A percentile compares a stretch with the other conserved stretches of the same genome.
These are phyloP conservation scores for Diaporthe sp. DNA, from an alignment of 2,329 filamentous ascomycete species.

Conservation along the genomic window DNA sequence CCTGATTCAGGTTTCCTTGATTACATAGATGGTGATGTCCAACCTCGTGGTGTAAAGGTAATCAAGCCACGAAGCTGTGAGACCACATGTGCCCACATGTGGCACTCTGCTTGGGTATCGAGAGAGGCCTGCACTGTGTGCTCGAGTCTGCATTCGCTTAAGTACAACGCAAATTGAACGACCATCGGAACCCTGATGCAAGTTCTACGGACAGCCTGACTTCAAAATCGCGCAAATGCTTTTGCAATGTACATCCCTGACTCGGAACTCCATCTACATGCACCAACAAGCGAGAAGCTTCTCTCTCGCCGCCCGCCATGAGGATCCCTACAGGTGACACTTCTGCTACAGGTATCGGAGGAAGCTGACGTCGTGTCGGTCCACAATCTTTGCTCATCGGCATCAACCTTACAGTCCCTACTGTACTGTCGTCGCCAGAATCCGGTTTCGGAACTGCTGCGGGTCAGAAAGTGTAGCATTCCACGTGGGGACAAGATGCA, in stretches of 20 bases:
- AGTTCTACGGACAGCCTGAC: not conserved
- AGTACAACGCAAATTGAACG: not conserved
- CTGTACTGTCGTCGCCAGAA: not conserved
- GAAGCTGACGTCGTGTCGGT: not conserved
- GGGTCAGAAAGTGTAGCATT: not conserved
- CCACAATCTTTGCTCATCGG: not conserved
- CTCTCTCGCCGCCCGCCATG: not conserved
- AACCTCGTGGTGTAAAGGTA: no score
- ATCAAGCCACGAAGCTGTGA: not conserved
- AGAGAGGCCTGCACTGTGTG: not conserved
- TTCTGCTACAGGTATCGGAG: not conserved
- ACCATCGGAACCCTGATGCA: not conserved
- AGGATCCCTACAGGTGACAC: not conserved
- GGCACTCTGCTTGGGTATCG: not conserved
- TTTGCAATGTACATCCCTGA: not conserved
- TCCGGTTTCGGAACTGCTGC: not conserved
- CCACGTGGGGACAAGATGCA: not conserved
- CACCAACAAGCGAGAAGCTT: not conserved
- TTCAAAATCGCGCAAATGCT: slow-evolving; percentile 2
- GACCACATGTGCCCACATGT: not conserved
- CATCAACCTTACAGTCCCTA: not conserved
- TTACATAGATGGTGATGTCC: not conserved
- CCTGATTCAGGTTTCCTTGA: not conserved
- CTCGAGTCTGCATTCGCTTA: not conserved
- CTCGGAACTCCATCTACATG: not conserved